Evolutionary conservation across 1,284 basidiomycete genomes (phyloP).

Genomic region (Neolentinus lepideus): DNA sequence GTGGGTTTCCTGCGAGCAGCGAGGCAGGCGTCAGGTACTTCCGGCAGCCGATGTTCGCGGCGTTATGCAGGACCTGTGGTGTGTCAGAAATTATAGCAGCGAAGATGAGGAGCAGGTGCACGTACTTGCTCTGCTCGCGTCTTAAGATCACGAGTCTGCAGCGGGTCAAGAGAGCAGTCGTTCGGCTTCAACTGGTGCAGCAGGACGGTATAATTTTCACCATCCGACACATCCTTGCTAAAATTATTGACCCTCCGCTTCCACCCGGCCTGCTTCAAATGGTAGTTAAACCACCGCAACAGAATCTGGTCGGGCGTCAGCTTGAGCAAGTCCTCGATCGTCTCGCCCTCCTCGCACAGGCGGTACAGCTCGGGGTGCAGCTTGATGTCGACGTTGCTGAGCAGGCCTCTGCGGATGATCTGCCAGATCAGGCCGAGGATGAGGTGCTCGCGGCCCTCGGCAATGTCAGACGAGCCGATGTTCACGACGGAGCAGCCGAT

Average conservation of each 20-base stretch:
- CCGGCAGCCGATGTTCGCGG: conserved; percentile 89
- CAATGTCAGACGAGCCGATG: conserved; percentile 90
- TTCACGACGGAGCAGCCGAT: conserved; percentile 99
- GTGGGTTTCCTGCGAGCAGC: conserved; percentile 93
- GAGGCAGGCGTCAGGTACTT: conserved; percentile 94
- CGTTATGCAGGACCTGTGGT: conserved; percentile 78
- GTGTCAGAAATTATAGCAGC: neutral
- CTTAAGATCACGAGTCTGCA: conserved; percentile 80
- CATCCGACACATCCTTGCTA: conserved; percentile 90
- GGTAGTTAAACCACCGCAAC: conserved; percentile 97
- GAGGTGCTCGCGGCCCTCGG: conserved; percentile 93
- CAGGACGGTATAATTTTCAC: conserved; percentile 95
- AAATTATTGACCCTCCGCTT: conserved; percentile 93
- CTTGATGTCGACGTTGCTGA: conserved; percentile 96
- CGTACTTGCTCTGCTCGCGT: conserved; percentile 78
- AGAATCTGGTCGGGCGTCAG: conserved; percentile 97
- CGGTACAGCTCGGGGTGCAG: conserved; percentile 96
- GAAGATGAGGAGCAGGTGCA: neutral
- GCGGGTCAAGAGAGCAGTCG: conserved; percentile 86
- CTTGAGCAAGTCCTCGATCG: conserved; percentile 89
- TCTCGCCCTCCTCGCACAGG: conserved; percentile 94
- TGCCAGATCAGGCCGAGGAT: conserved; percentile 99
- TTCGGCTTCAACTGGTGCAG: conserved; percentile 94
- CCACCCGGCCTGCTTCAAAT: conserved; percentile 94
- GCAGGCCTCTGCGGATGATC: conserved; percentile 89